phyloP scores from a whole-genome alignment of 768 basidiomycete genomes.

The Holtermanniella nyarrowii region DNA sequence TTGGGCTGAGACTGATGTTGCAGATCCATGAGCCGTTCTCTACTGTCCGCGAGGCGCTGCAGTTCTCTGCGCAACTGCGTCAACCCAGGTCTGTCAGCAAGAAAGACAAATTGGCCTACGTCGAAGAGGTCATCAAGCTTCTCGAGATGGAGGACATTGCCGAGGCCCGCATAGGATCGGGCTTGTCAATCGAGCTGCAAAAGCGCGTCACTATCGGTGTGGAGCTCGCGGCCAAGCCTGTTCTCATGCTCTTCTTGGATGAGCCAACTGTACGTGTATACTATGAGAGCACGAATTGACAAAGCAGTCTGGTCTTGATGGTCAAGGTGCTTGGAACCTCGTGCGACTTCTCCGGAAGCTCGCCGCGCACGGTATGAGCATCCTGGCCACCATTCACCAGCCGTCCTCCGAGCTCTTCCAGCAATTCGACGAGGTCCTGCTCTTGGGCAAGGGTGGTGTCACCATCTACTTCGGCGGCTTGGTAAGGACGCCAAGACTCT shows the following conservation, averaged over 20 bases:
- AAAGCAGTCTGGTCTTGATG: conserved; percentile 48
- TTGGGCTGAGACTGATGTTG: conserved; percentile 2
- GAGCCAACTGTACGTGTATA: conserved; percentile 23
- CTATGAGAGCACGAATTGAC: background rate
- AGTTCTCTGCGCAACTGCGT: conserved; percentile 43
- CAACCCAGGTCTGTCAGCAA: conserved; percentile 38
- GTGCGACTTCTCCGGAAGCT: conserved; percentile 57
- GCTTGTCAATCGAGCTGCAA: conserved; percentile 31
- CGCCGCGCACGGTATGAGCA: conserved; percentile 69
- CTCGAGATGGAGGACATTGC: conserved; percentile 59
- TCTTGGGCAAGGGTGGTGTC: conserved; percentile 62
- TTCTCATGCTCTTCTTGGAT: conserved; percentile 42
- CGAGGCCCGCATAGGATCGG: conserved; percentile 49
- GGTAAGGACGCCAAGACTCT: conserved; percentile 52
- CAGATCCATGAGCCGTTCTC: conserved; percentile 53
- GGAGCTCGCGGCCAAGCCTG: conserved; percentile 34
- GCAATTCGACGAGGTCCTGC: conserved; percentile 62
- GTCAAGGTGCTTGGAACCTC: conserved; percentile 71
- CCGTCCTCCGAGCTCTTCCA: conserved; percentile 60
- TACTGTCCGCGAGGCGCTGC: conserved; percentile 47
- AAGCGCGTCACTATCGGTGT: conserved; percentile 37
- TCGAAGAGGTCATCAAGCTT: conserved; percentile 42
- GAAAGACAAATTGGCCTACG: conserved; percentile 43
- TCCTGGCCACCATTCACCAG: conserved; percentile 64
- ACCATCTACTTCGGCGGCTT: conserved; percentile 57